Evolutionary conservation across 805 yeast genomes (phyloP).

Genomic region (Torulaspora indica): DNA sequence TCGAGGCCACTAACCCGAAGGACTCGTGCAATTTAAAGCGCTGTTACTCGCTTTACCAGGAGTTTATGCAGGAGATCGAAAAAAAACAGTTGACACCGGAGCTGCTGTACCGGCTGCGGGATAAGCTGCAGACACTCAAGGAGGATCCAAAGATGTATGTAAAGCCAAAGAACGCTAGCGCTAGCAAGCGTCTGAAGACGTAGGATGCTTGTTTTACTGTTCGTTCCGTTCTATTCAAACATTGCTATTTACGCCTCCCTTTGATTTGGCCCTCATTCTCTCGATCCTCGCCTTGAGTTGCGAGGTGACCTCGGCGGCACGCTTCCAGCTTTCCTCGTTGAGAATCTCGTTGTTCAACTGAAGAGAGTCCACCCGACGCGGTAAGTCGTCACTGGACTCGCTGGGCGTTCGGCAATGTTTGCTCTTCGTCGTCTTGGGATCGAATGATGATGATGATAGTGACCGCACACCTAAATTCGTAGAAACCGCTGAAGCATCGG

Average conservation of each 20-base stretch:
- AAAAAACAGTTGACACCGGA: conserved; percentile 7
- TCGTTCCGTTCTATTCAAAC: conserved; percentile 1
- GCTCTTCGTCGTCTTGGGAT: conserved; percentile 12
- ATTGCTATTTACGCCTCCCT: conserved; percentile 20
- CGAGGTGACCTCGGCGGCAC: conserved; percentile 85
- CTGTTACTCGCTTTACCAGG: not conserved
- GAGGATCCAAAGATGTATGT: conserved; percentile 5
- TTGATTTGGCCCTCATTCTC: conserved; percentile 70
- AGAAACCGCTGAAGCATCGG: conserved; percentile 16
- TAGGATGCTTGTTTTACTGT: not conserved
- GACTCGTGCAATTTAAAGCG: conserved; percentile 1
- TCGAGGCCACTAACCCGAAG: conserved; percentile 3
- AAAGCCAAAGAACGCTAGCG: not conserved
- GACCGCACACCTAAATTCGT: conserved; percentile 22
- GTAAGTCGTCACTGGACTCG: conserved; percentile 31
- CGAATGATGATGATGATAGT: conserved; percentile 18
- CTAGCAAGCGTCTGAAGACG: not conserved
- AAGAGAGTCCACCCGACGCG: conserved; percentile 30
- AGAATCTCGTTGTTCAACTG: conserved; percentile 29
- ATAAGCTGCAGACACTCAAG: not conserved
- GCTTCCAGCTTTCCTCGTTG: conserved; percentile 73
- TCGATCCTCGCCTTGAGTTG: conserved; percentile 84
- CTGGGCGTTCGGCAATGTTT: conserved; percentile 20
- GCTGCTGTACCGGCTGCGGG: conserved; percentile 2
- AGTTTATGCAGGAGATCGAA: conserved; percentile 4